Conservation (phyloP, 2,329 filamentous ascomycete genomes). For the Colletotrichum orchidophilum region DNA sequence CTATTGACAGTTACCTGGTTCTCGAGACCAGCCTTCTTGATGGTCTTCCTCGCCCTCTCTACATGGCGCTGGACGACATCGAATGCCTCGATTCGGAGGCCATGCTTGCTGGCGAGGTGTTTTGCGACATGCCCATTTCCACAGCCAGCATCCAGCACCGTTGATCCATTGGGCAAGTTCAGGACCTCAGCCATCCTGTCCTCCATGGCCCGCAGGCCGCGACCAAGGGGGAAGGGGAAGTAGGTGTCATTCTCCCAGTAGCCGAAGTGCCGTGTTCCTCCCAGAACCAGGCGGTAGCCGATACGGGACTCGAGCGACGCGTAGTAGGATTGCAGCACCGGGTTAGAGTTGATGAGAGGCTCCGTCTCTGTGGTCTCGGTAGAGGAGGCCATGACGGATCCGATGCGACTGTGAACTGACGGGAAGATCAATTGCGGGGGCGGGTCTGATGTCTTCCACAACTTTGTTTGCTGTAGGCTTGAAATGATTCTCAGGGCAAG, state of each 20-base stretch:
- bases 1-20: conserved; percentile 47
- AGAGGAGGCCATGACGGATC: neutral
- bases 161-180: neutral
- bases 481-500: neutral
- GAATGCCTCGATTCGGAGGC: conserved; percentile 54
- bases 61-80: conserved; percentile 61
- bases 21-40: conserved; percentile 41
- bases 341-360: neutral
- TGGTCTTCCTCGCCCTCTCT: conserved; percentile 51
- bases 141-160: conserved; percentile 38
- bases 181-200: conserved; percentile 47
- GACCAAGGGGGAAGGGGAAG: conserved; percentile 58
- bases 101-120: conserved; percentile 51
- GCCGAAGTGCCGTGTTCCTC: conserved; percentile 60
- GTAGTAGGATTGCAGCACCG: conserved; percentile 40
- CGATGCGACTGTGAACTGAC: neutral
- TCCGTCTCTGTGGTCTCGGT: neutral
- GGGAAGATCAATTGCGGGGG: neutral
- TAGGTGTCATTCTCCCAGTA: conserved; percentile 55
- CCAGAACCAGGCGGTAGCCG: conserved; percentile 53
- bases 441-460: neutral
- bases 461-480: neutral
- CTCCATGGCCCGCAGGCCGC: conserved; percentile 58
- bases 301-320: conserved; percentile 54
- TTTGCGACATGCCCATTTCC: conserved; percentile 60